phyloP scores from a whole-genome alignment of 106 monocot genomes.

The Xerophyta viscosa region DNA sequence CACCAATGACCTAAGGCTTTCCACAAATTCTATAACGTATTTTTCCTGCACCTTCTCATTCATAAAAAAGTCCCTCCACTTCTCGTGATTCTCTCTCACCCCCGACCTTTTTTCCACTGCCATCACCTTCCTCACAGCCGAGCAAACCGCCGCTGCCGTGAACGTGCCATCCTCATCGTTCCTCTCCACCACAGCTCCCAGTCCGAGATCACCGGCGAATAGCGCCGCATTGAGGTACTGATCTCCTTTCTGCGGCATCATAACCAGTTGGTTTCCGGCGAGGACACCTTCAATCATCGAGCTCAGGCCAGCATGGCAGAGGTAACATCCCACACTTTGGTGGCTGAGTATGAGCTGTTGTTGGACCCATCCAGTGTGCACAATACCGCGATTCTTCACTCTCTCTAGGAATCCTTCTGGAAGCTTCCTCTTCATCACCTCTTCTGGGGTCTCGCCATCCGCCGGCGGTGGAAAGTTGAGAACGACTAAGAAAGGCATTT shows the following conservation, averaged over 20 bases:
- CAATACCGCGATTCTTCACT: constrained; percentile 18
- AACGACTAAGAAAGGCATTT: constrained; percentile 28
- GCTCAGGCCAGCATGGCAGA: constrained; percentile 47
- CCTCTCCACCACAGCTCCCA: constrained; percentile 43
- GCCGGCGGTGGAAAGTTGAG: constrained; percentile 25
- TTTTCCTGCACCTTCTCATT: constrained; percentile 1
- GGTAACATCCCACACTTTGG: constrained; percentile 36
- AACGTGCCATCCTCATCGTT: constrained; percentile 19
- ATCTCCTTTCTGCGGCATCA: constrained; percentile 46
- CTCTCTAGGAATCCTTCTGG: constrained; percentile 32
- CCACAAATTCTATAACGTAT: neutral
- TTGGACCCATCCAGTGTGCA: constrained; percentile 45
- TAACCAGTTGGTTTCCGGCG: constrained; percentile 22
- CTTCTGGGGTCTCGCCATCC: neutral
- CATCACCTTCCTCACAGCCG: constrained; percentile 20
- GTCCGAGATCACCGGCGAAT: constrained; percentile 27
- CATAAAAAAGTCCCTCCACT: constrained; percentile 21
- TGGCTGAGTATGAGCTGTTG: constrained; percentile 50
- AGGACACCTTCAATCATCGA: constrained; percentile 42
- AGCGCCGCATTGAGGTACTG: constrained; percentile 39
- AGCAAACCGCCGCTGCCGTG: constrained; percentile 19
- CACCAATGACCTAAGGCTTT: neutral
- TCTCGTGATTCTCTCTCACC: constrained; percentile 3
- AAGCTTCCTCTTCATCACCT: neutral
- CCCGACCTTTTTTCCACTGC: neutral